phyloP scores from a whole-genome alignment of 768 basidiomycete species.

The Serendipita sp. region DNA sequence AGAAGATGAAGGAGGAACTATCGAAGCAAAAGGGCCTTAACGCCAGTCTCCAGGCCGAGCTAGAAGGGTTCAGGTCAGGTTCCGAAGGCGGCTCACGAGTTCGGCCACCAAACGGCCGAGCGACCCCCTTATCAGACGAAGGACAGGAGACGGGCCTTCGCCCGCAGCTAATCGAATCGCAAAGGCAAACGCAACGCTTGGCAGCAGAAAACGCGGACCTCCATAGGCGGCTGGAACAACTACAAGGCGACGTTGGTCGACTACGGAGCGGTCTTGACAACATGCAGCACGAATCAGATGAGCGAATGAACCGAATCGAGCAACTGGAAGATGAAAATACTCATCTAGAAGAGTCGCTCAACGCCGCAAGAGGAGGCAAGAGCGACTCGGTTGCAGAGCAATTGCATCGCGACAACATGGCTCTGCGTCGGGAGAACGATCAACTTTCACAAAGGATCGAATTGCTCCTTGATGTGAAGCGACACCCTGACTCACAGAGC shows the following conservation, averaged over 20 bases:
- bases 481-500: conserved; percentile 41
- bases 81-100: conserved; percentile 35
- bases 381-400: conserved; percentile 67
- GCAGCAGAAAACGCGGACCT: conserved; percentile 62
- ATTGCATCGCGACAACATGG: conserved; percentile 64
- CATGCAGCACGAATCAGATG: conserved; percentile 65
- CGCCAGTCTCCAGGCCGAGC: conserved; percentile 62
- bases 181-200: conserved; percentile 57
- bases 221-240: conserved; percentile 47
- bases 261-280: conserved; percentile 52
- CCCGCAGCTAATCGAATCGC: conserved; percentile 55
- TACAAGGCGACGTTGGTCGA: conserved; percentile 59
- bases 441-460: conserved; percentile 84
- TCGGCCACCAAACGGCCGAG: conserved; percentile 51
- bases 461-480: conserved; percentile 68
- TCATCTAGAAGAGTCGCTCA: conserved; percentile 50
- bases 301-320: conserved; percentile 56
- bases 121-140: conserved; percentile 65
- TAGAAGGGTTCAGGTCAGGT: conserved; percentile 52
- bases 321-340: conserved; percentile 71
- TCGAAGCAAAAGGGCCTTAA: conserved; percentile 78
- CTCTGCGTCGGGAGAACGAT: conserved; percentile 69
- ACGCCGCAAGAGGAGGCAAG: conserved; percentile 46
- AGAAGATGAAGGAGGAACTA: conserved; percentile 88
- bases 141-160: conserved; percentile 39